Conservation (phyloP, 805 yeast genomes). For the Schwanniomyces polymorphus region DNA sequence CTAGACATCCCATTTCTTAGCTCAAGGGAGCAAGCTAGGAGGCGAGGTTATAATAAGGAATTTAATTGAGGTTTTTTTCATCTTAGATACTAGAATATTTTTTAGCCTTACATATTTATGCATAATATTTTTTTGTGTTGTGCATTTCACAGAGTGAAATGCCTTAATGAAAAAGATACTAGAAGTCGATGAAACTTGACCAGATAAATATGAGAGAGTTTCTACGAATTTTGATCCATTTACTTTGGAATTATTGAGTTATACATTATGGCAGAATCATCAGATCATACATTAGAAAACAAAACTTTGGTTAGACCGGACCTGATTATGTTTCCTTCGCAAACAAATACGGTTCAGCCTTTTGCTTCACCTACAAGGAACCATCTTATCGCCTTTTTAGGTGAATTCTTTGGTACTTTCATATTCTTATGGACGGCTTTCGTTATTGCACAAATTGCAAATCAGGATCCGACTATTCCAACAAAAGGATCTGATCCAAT, state of each 20-base stretch:
- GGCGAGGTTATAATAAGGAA: too few species aligned
- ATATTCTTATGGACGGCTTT: conserved; percentile 81
- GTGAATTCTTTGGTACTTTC: conserved; percentile 87
- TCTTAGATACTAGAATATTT: background rate
- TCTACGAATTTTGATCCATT: too few species aligned
- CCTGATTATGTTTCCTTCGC: background rate
- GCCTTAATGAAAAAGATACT: too few species aligned
- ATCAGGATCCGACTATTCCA: conserved; percentile 46
- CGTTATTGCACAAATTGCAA: conserved; percentile 82
- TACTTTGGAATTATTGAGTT: too few species aligned
- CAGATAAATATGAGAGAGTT: too few species aligned
- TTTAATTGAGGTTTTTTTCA: too few species aligned
- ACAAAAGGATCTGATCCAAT: conserved; percentile 56
- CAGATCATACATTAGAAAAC: background rate
- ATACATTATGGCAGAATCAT: background rate
- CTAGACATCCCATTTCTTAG: too few species aligned
- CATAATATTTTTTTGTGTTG: background rate
- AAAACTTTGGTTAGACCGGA: background rate
- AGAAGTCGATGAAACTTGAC: too few species aligned
- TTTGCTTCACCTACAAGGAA: conserved; percentile 33
- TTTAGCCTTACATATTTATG: background rate
- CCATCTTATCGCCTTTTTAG: conserved; percentile 66
- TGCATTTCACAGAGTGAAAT: too few species aligned
- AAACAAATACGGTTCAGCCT: background rate
- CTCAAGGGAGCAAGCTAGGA: too few species aligned